Evolutionary conservation across 768 basidiomycete species (phyloP).

Genomic region (Leccinum barrowsii): DNA sequence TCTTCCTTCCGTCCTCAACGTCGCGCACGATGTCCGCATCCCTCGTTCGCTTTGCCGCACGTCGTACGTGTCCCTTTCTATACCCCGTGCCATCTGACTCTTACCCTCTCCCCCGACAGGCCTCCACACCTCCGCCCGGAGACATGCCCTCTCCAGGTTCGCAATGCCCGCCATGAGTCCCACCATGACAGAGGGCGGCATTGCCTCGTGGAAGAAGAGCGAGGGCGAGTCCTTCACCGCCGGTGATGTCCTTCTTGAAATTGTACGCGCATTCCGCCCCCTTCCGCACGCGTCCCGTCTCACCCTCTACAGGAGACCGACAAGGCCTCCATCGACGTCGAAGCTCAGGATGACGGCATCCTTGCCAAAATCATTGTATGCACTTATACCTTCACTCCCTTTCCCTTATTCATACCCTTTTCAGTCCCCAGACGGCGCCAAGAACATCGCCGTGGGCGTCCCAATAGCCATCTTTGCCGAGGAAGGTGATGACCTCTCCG

Average conservation of each 20-base stretch:
- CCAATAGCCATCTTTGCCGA: conserved; percentile 91
- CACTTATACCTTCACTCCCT: conserved; percentile 1
- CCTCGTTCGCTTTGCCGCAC: conserved; percentile 61
- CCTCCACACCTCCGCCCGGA: conserved; percentile 76
- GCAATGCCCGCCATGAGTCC: conserved; percentile 99
- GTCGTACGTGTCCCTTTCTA: conserved; percentile 46
- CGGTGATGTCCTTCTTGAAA: conserved; percentile 95
- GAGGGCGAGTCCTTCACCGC: conserved; percentile 88
- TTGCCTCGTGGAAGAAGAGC: conserved; percentile 95
- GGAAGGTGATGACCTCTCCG: conserved; percentile 92
- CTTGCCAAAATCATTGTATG: conserved; percentile 95
- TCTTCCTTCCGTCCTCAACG: conserved; percentile 8
- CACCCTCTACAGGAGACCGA: conserved; percentile 80
- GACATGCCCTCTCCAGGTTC: conserved; percentile 81
- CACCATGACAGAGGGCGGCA: conserved; percentile 99
- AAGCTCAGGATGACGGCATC: conserved; percentile 96
- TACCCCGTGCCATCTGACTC: not conserved
- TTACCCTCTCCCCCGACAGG: conserved; percentile 41
- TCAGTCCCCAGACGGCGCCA: conserved; percentile 80
- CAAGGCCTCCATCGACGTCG: conserved; percentile 99
- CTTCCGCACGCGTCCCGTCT: conserved; percentile 2
- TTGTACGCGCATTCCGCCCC: conserved; percentile 50
- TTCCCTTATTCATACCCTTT: not conserved
- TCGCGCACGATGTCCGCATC: conserved; percentile 52
- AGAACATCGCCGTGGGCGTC: conserved; percentile 82